phyloP scores from a whole-genome alignment of 2,329 filamentous ascomycete genomes.

The Pyrenophora tritici-repentis region DNA sequence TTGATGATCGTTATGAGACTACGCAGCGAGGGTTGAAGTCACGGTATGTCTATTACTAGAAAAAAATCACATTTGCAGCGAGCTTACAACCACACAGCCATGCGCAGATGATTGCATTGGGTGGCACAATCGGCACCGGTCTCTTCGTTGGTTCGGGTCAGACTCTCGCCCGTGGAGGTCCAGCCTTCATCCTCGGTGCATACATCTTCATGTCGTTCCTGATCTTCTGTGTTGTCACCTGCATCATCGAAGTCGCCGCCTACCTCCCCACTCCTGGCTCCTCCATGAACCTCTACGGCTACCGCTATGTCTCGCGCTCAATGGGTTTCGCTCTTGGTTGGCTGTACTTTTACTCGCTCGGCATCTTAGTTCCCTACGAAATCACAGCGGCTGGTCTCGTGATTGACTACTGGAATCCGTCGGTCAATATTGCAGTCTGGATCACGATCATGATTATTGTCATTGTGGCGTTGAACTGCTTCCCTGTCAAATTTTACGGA shows the following conservation, averaged over 20 bases:
- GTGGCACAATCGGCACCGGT: slow-evolving; percentile 64
- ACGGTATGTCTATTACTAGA: slow-evolving; percentile 19
- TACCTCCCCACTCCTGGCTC: slow-evolving; percentile 63
- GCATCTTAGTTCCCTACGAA: slow-evolving; percentile 42
- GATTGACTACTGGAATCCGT: slow-evolving; percentile 45
- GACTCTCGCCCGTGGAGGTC: slow-evolving; percentile 50
- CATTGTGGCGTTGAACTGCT: slow-evolving; percentile 43
- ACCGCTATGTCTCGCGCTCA: slow-evolving; percentile 64
- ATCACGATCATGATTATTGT: slow-evolving; percentile 46
- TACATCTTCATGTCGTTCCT: slow-evolving; percentile 38
- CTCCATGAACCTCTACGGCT: slow-evolving; percentile 57
- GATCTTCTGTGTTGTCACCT: slow-evolving; percentile 31
- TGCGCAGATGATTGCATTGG: slow-evolving; percentile 66
- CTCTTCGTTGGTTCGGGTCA: slow-evolving; percentile 64
- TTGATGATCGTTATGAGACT: slow-evolving; percentile 42
- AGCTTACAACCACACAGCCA: slow-evolving; percentile 51
- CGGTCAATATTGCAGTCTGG: slow-evolving; percentile 42
- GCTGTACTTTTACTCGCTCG: slow-evolving; percentile 39
- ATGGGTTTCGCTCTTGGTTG: slow-evolving; percentile 49
- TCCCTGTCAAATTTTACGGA: slow-evolving; percentile 46
- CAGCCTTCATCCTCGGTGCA: slow-evolving; percentile 37
- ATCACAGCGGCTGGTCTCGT: slow-evolving; percentile 46
- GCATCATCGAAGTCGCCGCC: slow-evolving; percentile 56
- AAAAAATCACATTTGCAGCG: slow-evolving; percentile 23
- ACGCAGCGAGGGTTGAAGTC: slow-evolving; percentile 50